Conservation (phyloP, 192 early-diverging fungal species). For the Polychytrium aggregatum region DNA sequence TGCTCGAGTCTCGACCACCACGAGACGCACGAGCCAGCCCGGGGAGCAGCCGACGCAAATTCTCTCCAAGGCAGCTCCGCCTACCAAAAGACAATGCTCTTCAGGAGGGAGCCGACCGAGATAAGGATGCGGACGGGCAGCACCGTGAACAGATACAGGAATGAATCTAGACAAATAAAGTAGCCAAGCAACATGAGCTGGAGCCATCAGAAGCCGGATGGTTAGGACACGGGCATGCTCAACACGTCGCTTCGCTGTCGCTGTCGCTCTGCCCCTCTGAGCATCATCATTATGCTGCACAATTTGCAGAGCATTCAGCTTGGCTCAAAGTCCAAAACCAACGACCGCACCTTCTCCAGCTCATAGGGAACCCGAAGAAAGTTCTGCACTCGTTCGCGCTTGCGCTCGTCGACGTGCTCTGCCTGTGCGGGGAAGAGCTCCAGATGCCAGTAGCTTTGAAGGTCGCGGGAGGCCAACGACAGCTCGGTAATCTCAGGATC, state of each 20-base stretch:
- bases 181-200: constrained; percentile 84
- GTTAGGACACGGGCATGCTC: neutral
- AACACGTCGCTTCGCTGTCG: neutral
- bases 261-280: neutral
- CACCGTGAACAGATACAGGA: constrained; percentile 91
- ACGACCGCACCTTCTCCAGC: constrained; percentile 63
- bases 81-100: no score
- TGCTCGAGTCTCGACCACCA: no score
- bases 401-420: no score
- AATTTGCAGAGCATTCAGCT: neutral
- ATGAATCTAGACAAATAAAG: constrained; percentile 86
- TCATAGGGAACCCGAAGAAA: constrained; percentile 78
- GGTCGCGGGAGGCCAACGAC: no score
- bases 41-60: no score
- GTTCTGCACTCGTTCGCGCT: constrained; percentile 76
- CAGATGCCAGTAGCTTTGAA: no score
- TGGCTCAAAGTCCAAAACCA: no score
- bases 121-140: constrained; percentile 75
- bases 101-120: constrained; percentile 39
- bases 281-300: neutral
- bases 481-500: no score
- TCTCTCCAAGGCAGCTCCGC: no score
- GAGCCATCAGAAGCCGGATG: constrained; percentile 18
- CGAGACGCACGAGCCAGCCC: no score
- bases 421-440: no score